Evolutionary conservation across 768 basidiomycete genomes (phyloP).

Genomic region (Clitopilus hobsonii): DNA sequence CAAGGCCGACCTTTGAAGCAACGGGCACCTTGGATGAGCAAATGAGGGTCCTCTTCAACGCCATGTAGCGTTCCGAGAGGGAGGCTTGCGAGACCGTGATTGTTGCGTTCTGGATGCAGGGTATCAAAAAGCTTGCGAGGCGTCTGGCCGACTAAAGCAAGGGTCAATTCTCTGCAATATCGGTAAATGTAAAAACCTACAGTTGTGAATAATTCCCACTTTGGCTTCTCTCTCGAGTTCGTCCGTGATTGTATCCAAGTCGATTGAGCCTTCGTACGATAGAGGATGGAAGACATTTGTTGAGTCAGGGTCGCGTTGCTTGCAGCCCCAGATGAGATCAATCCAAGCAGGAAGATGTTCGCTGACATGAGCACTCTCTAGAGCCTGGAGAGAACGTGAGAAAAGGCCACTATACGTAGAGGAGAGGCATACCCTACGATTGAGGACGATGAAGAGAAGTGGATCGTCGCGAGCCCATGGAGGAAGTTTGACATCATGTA

Average conservation of each 20-base stretch:
- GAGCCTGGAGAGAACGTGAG: slow-evolving; percentile 43
- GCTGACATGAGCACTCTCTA: slow-evolving; percentile 86
- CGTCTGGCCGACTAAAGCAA: slow-evolving; percentile 76
- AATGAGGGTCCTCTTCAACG: slow-evolving; percentile 77
- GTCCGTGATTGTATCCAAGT: slow-evolving; percentile 82
- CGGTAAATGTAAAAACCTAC: slow-evolving; percentile 31
- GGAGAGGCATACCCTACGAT: slow-evolving; percentile 55
- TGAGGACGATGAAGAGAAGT: slow-evolving; percentile 72
- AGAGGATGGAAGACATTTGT: slow-evolving; percentile 90
- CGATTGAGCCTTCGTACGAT: slow-evolving; percentile 90
- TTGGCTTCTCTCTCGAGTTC: slow-evolving; percentile 88
- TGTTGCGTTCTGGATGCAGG: slow-evolving; percentile 72
- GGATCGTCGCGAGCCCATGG: slow-evolving; percentile 88
- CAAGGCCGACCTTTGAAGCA: slow-evolving; percentile 47
- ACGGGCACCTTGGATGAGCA: slow-evolving; percentile 53
- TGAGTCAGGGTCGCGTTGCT: slow-evolving; percentile 73
- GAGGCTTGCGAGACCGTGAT: slow-evolving; percentile 67
- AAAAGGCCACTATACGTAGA: neutral
- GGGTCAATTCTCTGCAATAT: neutral
- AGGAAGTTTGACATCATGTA: slow-evolving; percentile 86
- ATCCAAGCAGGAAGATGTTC: slow-evolving; percentile 86
- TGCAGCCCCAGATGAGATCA: slow-evolving; percentile 88
- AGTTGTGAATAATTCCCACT: slow-evolving; percentile 94
- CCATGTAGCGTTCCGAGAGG: slow-evolving; percentile 71
- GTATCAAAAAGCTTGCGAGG: slow-evolving; percentile 77